Evolutionary conservation across 2,329 filamentous ascomycete genomes (phyloP), one percentile per base, ranked within the genome.

Genomic region (Sordariomycetes sp.): DNA sequence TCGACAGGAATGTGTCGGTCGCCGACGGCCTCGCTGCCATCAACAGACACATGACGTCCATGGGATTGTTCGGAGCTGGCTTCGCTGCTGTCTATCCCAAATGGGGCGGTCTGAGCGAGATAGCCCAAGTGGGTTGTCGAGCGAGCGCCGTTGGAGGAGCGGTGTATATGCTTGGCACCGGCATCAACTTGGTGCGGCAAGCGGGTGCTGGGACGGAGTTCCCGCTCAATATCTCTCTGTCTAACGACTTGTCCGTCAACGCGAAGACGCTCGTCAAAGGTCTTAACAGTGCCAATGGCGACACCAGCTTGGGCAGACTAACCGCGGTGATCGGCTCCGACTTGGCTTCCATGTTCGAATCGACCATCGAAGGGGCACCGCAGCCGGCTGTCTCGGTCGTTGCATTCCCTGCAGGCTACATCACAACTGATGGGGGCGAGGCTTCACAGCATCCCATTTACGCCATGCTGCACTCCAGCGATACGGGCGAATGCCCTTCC

Each of bases 81-180:
- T 96, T 96, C 53, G 85, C 85, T 33, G 85, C 86, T 30, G 77
- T 98, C 10, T 75, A 94, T 44, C 82, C 88, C 16, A 95, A 94
- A 66, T 98, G 87, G 81, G 90, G 90, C 30, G 87, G 90, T 19
- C 68, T 83, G 30, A 82, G 86, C 21, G 90, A 98, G 58, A 77
- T 96, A 39, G 78, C 84, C 20, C 90, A 98, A 63, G 87, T 94
- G 17, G 85, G 80, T 5, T 96, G 92, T 54, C 82, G 90, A 45
- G 86, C 90, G 25, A 79, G 81, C 41, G 90, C 90, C 15, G 92
- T 98, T 6, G 90, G 90, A 23, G 92, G 92, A 31, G 86, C 80
- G 9, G 75, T 93, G 4, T 96, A 96, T 59, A 85, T 94, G 54
- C 73, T 96, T 12, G 82, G 79, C 28, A 81, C 80, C 32, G 78